phyloP scores from a whole-genome alignment of 176 grass and related monocot species.

The Oryza longistaminata region DNA sequence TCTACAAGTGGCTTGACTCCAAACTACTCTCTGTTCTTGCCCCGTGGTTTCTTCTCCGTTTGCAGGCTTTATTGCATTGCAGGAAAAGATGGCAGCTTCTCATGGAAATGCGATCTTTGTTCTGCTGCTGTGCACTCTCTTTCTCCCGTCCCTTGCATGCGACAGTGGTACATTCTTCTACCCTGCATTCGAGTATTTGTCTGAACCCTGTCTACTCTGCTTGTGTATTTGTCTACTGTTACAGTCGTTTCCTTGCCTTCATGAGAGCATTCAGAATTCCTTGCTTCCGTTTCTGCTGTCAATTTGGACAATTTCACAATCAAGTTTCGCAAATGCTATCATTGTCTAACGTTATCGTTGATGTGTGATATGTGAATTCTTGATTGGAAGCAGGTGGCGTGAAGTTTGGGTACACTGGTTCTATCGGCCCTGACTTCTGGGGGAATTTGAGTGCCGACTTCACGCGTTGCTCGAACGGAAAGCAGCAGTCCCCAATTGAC shows the following conservation, averaged over 20 bases:
- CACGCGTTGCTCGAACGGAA: slow-evolving; percentile 53
- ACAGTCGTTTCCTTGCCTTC: neutral
- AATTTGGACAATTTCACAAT: neutral
- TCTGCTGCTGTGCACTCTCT: slow-evolving; percentile 27
- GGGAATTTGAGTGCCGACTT: slow-evolving; percentile 55
- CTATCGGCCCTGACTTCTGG: slow-evolving; percentile 58
- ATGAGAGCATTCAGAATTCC: neutral
- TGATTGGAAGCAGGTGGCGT: slow-evolving; percentile 25
- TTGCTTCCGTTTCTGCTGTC: neutral
- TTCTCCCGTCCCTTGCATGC: slow-evolving; percentile 13
- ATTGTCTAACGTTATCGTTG: too few species aligned
- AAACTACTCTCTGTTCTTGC: neutral
- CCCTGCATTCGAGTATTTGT: neutral
- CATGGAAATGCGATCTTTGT: neutral
- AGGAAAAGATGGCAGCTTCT: slow-evolving; percentile 20
- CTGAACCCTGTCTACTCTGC: too few species aligned
- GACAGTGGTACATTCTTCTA: slow-evolving; percentile 33
- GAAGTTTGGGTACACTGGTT: slow-evolving; percentile 61
- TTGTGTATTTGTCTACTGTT: neutral
- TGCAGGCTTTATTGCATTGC: neutral
- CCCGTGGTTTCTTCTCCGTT: neutral
- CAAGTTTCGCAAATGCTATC: neutral
- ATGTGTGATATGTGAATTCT: neutral
- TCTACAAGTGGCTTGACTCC: neutral
- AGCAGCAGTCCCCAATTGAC: slow-evolving; percentile 73